Base-by-base conservation (phyloP, 305 asterid genomes). In the Rubia tinctorum region DNA sequence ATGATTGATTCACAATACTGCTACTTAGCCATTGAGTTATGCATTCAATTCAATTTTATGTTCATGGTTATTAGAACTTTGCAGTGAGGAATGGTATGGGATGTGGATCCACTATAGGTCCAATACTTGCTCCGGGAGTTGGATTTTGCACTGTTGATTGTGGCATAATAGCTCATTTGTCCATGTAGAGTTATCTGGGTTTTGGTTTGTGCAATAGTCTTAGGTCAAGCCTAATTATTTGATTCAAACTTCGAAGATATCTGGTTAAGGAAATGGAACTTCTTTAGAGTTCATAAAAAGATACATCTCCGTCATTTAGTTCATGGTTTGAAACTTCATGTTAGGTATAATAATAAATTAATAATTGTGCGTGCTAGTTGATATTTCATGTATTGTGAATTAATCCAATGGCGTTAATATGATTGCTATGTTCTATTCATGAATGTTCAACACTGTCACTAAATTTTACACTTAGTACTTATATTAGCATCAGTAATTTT, bases 121-220 rank as follows among this genome's bases (percentile, higher is more conserved):
- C 97, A 75, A 95, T 90, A 79, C 91, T 92, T 76, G 98, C 98
- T 81, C 86, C 99, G 69, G 96, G 98, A 71, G 90, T 92, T 83
- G 99, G 97, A 73, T 90, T 92, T 67, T 94, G 98, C 77, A 92
- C 98, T 14, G 97, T 95, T 76, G 97, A 95, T 88, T 92, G 98
- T 85, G 99, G 99, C 83, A 95, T 95, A 70, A n/a, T n/a, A n/a
- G 87, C 99, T 75, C 99, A 95, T 86, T 86, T 92, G 71, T 95
- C 99, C 82, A 92, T 95, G 99, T 98, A 95, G 87, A 92, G 99
- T 96, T 89, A 73, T 75, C 75, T n/a, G 44, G 53, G 18, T 61
- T 61, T 61, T 65, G 12, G 55, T 18, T 30, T 12, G 51, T 49
- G 27, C 47, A 62, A 23, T 23, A 70, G 17, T 30, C 37, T 47